These are phyloP conservation scores for Zygotorulaspora sp. DNA, from an alignment of 805 yeast genomes.

Conservation along the genomic window DNA sequence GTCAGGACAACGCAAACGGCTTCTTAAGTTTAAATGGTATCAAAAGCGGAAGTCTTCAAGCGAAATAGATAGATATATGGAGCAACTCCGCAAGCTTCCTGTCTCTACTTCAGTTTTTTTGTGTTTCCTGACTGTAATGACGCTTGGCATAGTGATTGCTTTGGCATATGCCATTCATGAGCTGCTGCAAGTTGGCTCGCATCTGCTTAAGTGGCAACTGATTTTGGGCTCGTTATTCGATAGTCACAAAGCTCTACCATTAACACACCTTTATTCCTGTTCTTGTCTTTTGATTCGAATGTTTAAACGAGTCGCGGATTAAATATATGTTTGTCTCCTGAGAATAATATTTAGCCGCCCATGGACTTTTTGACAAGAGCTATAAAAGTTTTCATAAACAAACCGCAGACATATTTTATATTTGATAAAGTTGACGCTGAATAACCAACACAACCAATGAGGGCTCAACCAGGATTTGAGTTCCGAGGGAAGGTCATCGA, in stretches of 20 bases:
- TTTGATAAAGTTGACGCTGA: too few species aligned
- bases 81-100: not conserved
- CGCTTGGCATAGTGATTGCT: not conserved
- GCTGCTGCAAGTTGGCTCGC: not conserved
- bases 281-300: not conserved
- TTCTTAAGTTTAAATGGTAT: too few species aligned
- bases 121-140: not conserved
- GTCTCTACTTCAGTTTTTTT: not conserved
- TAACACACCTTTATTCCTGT: not conserved
- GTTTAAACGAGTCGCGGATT: constrained; percentile 3
- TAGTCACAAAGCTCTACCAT: not conserved
- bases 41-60: not conserved
- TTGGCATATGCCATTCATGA: not conserved
- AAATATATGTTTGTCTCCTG: too few species aligned
- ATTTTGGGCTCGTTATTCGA: not conserved
- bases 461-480: too few species aligned
- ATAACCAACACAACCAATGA: too few species aligned
- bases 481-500: too few species aligned
- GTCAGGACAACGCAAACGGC: too few species aligned
- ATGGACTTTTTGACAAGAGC: not conserved
- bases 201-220: constrained; percentile 1
- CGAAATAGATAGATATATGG: not conserved
- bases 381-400: too few species aligned
- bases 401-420: too few species aligned
- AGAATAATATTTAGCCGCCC: constrained; percentile 1